Percentiles rank a stretch among this genome's conserved stretches.
Evolutionary conservation across 2,329 filamentous ascomycete genomes (phyloP).

Genomic region (Arthrobotrys sinensis): DNA sequence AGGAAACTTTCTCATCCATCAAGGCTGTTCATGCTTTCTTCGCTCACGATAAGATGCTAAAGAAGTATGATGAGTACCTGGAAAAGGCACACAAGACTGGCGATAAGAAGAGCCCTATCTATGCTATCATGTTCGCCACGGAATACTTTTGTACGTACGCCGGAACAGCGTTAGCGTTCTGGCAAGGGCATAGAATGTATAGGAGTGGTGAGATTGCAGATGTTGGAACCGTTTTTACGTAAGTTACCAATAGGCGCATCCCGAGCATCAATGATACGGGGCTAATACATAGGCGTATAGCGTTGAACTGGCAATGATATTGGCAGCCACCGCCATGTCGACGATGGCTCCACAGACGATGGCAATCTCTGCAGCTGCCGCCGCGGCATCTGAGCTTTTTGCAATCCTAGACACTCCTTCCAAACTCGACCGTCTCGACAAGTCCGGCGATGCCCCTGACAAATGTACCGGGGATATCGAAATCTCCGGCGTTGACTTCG

Average conservation of each 20-base stretch:
- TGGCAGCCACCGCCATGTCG: slow-evolving; percentile 69
- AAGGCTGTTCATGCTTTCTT: slow-evolving; percentile 77
- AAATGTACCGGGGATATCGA: slow-evolving; percentile 72
- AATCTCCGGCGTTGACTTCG: slow-evolving; percentile 78
- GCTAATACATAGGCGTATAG: slow-evolving; percentile 62
- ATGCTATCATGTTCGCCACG: slow-evolving; percentile 64
- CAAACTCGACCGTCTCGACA: slow-evolving; percentile 69
- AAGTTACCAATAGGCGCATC: slow-evolving; percentile 13
- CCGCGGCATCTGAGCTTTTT: slow-evolving; percentile 71
- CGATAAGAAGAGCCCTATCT: slow-evolving; percentile 71
- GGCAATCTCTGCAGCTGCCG: slow-evolving; percentile 71
- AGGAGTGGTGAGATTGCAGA: slow-evolving; percentile 70
- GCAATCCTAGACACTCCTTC: slow-evolving; percentile 70
- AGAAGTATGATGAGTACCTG: slow-evolving; percentile 73
- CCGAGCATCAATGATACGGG: background rate
- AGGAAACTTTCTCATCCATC: slow-evolving; percentile 75
- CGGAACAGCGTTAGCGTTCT: slow-evolving; percentile 75
- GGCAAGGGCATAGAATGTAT: slow-evolving; percentile 74
- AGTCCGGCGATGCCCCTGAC: slow-evolving; percentile 66
- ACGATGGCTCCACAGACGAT: slow-evolving; percentile 74
- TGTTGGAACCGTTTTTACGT: slow-evolving; percentile 72
- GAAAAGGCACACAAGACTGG: slow-evolving; percentile 72
- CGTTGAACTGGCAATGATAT: slow-evolving; percentile 70
- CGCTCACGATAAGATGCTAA: slow-evolving; percentile 73
- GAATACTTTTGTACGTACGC: slow-evolving; percentile 73